These are phyloP conservation scores for Gloeopeniophorella convolvens DNA, from an alignment of 768 basidiomycete species.

Conservation along the genomic window DNA sequence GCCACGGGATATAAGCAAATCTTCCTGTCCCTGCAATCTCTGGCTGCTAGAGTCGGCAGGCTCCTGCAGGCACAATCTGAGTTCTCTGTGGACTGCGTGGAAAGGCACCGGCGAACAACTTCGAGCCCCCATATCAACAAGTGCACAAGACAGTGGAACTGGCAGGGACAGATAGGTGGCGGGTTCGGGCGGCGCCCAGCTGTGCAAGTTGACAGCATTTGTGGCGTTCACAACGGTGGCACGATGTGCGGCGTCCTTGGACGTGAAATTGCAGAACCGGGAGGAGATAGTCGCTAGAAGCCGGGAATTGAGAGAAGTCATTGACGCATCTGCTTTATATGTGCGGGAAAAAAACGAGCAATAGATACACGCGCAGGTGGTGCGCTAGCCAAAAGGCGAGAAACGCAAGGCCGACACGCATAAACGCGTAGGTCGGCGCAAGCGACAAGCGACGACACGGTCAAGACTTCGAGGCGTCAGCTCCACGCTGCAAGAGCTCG, in stretches of 20 bases:
- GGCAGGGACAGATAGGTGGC: no score
- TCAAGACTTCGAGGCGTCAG: conserved; percentile 4
- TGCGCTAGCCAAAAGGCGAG: neutral
- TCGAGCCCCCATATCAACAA: no score
- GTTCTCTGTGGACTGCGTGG: no score
- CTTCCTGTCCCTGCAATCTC: neutral
- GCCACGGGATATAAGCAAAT: no score
- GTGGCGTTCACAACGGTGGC: no score
- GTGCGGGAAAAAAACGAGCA: neutral
- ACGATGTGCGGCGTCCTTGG: no score
- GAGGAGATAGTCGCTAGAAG: neutral
- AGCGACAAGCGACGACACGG: neutral
- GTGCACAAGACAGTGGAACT: no score
- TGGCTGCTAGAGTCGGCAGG: no score
- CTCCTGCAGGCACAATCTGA: no score
- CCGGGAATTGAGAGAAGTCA: neutral
- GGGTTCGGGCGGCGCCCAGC: no score
- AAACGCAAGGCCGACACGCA: neutral
- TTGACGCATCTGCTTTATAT: neutral
- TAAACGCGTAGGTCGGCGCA: neutral
- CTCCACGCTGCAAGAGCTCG: neutral
- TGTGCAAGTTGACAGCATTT: no score
- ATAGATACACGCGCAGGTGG: conserved; percentile 6
- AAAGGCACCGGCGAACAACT: no score
- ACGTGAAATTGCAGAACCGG: neutral